Conservation (phyloP, 2,329 filamentous ascomycete genomes). For the Fusarium nurragi region DNA sequence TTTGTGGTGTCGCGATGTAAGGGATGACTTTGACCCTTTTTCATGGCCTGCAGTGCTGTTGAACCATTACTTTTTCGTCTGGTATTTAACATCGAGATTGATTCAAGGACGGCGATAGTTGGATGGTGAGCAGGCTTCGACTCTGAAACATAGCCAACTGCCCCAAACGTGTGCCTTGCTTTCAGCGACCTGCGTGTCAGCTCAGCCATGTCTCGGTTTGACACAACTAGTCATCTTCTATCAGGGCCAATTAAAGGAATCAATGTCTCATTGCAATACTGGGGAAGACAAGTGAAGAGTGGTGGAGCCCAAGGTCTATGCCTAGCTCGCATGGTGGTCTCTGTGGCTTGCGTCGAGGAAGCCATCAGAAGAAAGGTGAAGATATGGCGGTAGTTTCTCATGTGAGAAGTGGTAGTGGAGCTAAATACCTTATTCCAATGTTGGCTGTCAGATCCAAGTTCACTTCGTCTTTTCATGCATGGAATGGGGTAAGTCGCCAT, state of each 20-base stretch:
- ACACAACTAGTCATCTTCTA: conserved; percentile 9
- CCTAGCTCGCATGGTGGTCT: conserved; percentile 8
- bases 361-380: conserved; percentile 12
- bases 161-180: neutral
- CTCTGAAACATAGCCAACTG: conserved; percentile 23
- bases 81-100: conserved; percentile 19
- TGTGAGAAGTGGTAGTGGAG: neutral
- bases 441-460: conserved; percentile 9
- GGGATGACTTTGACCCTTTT: neutral
- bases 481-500: conserved; percentile 26
- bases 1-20: conserved; percentile 22
- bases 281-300: conserved; percentile 22
- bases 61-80: neutral
- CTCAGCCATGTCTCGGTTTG: conserved; percentile 39
- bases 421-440: neutral
- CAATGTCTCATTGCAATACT: conserved; percentile 21
- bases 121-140: conserved; percentile 17
- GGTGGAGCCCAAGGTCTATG: conserved; percentile 7
- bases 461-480: neutral
- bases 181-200: conserved; percentile 1
- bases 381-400: neutral
- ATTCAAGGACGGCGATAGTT: conserved; percentile 9
- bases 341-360: conserved; percentile 18
- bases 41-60: conserved; percentile 4
- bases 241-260: conserved; percentile 23